These are phyloP conservation scores for Luzula sylvatica DNA, from an alignment of 176 grass and related monocot genomes.

Conservation along the genomic window DNA sequence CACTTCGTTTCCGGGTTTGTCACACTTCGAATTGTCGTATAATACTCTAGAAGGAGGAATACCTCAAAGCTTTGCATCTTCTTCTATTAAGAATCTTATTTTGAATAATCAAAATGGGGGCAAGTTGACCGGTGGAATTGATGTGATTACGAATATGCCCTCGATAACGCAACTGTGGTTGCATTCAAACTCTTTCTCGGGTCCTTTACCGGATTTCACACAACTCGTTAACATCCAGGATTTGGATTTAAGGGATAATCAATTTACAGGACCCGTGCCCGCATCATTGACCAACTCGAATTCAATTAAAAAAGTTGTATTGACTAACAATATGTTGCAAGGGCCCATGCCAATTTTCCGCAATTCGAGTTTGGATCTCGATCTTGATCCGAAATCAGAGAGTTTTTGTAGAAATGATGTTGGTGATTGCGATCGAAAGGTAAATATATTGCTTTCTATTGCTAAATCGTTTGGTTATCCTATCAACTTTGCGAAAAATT, in stretches of 20 bases:
- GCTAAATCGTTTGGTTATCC: conserved; percentile 63
- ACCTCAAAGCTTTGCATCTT: conserved; percentile 24
- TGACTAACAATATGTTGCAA: conserved; percentile 67
- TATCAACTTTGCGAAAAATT: conserved; percentile 10
- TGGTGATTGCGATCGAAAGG: conserved; percentile 50
- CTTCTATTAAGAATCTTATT: conserved; percentile 35
- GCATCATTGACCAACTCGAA: conserved; percentile 34
- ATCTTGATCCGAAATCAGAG: conserved; percentile 7
- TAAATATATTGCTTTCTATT: conserved; percentile 54
- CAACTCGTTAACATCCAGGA: conserved; percentile 23
- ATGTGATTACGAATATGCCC: conserved; percentile 47
- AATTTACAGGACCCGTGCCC: conserved; percentile 49
- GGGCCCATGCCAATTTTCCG: conserved; percentile 37
- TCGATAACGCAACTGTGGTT: conserved; percentile 43
- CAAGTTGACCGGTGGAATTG: conserved; percentile 31
- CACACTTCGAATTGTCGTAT: conserved; percentile 28
- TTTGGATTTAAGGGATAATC: conserved; percentile 63
- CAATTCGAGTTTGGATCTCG: background rate
- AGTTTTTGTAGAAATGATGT: conserved; percentile 34
- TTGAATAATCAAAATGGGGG: conserved; percentile 36
- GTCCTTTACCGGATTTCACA: conserved; percentile 58
- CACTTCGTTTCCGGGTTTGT: conserved; percentile 25
- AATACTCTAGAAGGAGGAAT: conserved; percentile 49
- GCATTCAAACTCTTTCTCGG: conserved; percentile 59
- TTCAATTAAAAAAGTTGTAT: conserved; percentile 30